Base-by-base conservation (phyloP, 768 basidiomycete genomes). In the Amanita muscaria region DNA sequence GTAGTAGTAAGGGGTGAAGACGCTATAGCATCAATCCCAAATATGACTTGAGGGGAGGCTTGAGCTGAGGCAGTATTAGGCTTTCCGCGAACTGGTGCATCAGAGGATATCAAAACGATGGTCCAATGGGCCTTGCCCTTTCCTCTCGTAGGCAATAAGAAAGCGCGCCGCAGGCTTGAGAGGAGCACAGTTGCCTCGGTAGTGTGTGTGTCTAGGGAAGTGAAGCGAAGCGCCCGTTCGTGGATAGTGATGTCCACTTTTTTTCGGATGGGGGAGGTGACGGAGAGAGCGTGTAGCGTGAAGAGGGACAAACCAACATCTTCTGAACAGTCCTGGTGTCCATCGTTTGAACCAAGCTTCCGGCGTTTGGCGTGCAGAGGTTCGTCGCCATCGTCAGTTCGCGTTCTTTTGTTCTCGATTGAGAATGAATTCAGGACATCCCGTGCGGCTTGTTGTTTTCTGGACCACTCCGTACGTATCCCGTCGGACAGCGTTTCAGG, bases 91-190 rank as follows among this genome's bases (percentile, higher is more conserved):
- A 72, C 70, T 3, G 74, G 69, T 4, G 65, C 62, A 56, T 84
- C 81, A 3, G 70, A 59, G 7, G 78, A 65, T 21, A 88, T 64
- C 25, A 88, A 56, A 11, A 84, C 68, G 23, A 83, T 69, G 0
- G 82, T 82, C 82, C 83, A 86, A 53, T 88, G 81, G 0, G 76
- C 66, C 53, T 79, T 83, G 22, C 66, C 57, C 59, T 86, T 87
- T 22, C 82, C 83, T 19, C 85, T 73, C 0, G 85, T 87, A 8
- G 86, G 83, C 1, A 88, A 58, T 40, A 89, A 57, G 59, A 88
- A 89, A 0, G 77, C 76, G 25, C 83, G 79, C 1, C 64, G 63
- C 42, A 87, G 59, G 16, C 52, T 51, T 14, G 72, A 60, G 22
- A 79, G 67, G 2, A 77, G 70, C 35, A 81, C 61, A 11, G 65